Base-by-base conservation (phyloP, 352 stramenopile genomes). In the Phytophthora capsici region DNA sequence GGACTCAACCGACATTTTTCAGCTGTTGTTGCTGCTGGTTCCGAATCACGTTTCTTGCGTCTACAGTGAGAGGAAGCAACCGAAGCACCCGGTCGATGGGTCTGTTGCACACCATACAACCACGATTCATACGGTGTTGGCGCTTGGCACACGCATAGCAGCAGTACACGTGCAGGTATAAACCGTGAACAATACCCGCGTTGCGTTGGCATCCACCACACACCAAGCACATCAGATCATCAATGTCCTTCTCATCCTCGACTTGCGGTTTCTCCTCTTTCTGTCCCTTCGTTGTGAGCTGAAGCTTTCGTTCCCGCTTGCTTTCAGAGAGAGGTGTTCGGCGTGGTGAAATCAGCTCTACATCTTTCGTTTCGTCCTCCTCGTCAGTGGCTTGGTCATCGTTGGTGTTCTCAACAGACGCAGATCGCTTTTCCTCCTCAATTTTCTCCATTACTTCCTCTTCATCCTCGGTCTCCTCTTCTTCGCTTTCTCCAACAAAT, bases 151-250 rank as follows among this genome's bases (percentile, higher is more conserved):
- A 96, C 7, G 70, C 73, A 43, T 86, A 96, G 59, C 88, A 96
- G 52, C 75, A 86, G 63, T 94, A 94, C 28, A 89, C 83, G 44
- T 96, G 88, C 7, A 94, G 65, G 52, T 93, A 96, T 47, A 91
- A 69, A 30, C 86, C 88, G 46, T 96, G 88, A 5, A 88, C 71
- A 32, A 95, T 66, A 30, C 68, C 84, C 6, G 84, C 82, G 32
- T 93, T 79, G 26, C 86, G 82, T 7, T 76, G 75, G 19, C 83
- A 85, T 55, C 77, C 57, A 16, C 72, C 56, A 41, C 88, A 95
- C 13, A 93, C 70, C 7, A 95, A 78, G 40, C 88, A 95, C 43
- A 80, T 62, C 3, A 93, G 57, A 32, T 91, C 80, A 32, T 91
- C 85, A 14, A 77, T 73, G 34, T 86, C 73, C 34, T 73, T 68